Conservation (phyloP, 208 protist species). For the Wallacemonas rigidus region DNA sequence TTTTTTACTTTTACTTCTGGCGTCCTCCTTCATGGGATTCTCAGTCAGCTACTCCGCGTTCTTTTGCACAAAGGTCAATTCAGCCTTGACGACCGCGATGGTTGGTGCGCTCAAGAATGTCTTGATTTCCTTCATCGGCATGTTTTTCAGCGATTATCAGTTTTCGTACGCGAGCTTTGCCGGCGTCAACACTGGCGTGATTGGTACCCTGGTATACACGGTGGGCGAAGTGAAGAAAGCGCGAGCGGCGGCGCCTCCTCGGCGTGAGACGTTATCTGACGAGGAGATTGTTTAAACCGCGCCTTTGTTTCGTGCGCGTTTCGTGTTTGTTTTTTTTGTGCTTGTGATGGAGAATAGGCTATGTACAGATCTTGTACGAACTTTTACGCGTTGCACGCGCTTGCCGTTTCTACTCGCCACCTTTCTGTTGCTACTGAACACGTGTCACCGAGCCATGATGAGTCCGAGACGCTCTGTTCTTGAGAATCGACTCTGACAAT, state of each 20-base stretch:
- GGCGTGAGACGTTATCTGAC: not conserved
- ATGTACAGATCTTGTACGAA: no score
- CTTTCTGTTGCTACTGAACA: no score
- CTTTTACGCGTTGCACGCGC: no score
- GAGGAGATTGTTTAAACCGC: constrained; percentile 8
- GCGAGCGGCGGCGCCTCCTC: no score
- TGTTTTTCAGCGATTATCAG: constrained; percentile 56
- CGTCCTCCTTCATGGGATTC: constrained; percentile 53
- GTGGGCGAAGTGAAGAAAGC: constrained; percentile 34
- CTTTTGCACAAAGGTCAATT: constrained; percentile 81
- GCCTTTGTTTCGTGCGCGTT: not conserved
- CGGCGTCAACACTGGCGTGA: constrained; percentile 43
- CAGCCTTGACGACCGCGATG: constrained; percentile 74
- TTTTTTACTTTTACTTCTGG: constrained; percentile 17
- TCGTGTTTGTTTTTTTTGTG: constrained; percentile 16
- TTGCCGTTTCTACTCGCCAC: no score
- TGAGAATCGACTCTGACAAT: no score
- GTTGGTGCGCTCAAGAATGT: constrained; percentile 68
- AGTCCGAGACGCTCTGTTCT: no score
- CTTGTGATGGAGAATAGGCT: not conserved
- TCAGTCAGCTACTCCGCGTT: constrained; percentile 75
- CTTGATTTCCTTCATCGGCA: constrained; percentile 48
- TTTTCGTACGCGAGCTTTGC: constrained; percentile 30
- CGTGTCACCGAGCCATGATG: no score
- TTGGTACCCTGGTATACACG: constrained; percentile 50